Conservation (phyloP, 1,284 basidiomycete species). For the Phellinidium pouzarii region DNA sequence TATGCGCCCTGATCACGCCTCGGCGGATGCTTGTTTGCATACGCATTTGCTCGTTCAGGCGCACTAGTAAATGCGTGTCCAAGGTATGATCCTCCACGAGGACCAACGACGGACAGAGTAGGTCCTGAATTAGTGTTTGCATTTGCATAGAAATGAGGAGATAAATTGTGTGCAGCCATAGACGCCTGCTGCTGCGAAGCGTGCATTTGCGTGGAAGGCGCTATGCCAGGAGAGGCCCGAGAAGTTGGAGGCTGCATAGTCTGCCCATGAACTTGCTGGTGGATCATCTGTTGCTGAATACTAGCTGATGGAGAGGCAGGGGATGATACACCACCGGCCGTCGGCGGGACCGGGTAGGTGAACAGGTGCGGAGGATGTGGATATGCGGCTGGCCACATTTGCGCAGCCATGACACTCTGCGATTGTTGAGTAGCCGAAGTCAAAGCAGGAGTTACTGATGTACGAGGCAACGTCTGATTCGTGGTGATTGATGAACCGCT, state of each 20-base stretch:
- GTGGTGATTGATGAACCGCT: conserved; percentile 22
- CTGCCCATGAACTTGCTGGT: conserved; percentile 8
- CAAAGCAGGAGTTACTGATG: neutral
- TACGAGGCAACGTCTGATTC: neutral
- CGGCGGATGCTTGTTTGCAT: conserved; percentile 8
- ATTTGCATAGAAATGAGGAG: neutral
- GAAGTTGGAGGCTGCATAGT: neutral
- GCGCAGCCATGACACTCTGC: neutral
- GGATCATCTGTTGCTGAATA: conserved; percentile 6
- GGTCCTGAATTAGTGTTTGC: neutral
- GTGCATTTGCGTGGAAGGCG: neutral
- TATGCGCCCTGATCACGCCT: conserved; percentile 9
- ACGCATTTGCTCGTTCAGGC: neutral
- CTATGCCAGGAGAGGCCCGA: neutral
- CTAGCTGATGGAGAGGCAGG: conserved; percentile 1
- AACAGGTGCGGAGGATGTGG: conserved; percentile 6
- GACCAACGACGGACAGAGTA: neutral
- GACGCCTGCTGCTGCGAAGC: neutral
- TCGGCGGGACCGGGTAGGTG: conserved; percentile 11
- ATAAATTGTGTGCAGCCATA: neutral
- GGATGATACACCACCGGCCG: neutral
- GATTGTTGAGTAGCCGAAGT: neutral
- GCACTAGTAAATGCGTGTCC: neutral
- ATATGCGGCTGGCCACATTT: conserved; percentile 9
- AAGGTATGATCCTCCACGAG: neutral